Evolutionary conservation across 352 stramenopile species (phyloP), one percentile per base, ranked within the genome.

Genomic region (Bremia lactucae): DNA sequence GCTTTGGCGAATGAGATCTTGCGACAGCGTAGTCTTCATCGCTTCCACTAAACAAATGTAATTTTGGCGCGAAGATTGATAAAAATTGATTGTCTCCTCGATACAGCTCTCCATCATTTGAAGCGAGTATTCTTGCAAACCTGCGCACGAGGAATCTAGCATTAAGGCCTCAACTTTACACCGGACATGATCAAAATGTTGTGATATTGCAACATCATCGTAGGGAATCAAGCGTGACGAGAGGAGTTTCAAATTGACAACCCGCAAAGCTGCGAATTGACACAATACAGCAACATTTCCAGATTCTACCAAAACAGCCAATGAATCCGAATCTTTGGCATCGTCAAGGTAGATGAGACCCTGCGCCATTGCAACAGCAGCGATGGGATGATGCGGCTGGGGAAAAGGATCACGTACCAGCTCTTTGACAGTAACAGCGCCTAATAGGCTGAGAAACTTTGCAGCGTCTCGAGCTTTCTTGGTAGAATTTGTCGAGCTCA

Each of bases 211-310:
- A 5, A 3, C 21, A 25, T 42, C 41, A 37, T 55, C 33, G 19
- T 31, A 53, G 24, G 57, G 44, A 9, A 36, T 50, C 13, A 64
- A 34, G 1, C 24, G 46, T 2, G 46, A 38, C 14, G 50, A 63
- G 9, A 63, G 16, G 3, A 73, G 38, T 8, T 56, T 41, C n/a
- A 72, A 46, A 14, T 42, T 60, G 6, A 51, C 28, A 18, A 59
- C 33, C 25, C 55, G 55, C 13, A 67, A 24, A n/a, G 69, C 25
- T 14, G 59, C 53, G 36, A 77, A 69, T 9, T 62, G 52, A 31
- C 55, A 54, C 14, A 72, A 18, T n/a, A 73, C 25, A 14, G 39
- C 47, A 16, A 36, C 35, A 38, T 55, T 49, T 25, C 40, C 57
- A 7, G 46, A 44, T 5, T 40, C 36, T n/a, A 43, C 23, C 14